Evolutionary conservation across 176 grass and related monocot species (phyloP).

Genomic region (Carex parvula): DNA sequence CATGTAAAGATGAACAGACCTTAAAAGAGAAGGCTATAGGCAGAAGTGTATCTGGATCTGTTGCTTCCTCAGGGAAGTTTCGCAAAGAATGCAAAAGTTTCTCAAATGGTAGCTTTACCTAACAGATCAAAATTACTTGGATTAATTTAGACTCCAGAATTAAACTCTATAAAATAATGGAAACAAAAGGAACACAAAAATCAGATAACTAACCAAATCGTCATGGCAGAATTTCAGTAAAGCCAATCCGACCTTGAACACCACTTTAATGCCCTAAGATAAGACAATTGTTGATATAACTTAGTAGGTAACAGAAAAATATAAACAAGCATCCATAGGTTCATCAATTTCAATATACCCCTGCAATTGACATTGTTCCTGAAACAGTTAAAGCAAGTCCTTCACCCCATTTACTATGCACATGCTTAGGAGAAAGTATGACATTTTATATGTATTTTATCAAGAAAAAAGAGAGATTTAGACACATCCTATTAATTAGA

Average conservation of each 20-base stretch:
- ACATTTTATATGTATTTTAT: background rate
- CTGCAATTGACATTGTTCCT: background rate
- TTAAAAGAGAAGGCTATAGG: slow-evolving; percentile 78
- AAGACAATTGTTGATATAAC: slow-evolving; percentile 8
- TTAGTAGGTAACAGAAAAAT: background rate
- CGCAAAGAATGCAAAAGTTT: slow-evolving; percentile 67
- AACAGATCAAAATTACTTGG: slow-evolving; percentile 16
- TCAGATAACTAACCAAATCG: slow-evolving; percentile 60
- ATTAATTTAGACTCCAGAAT: slow-evolving; percentile 14
- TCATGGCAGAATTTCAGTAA: slow-evolving; percentile 86
- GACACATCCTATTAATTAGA: background rate
- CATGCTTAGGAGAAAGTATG: background rate
- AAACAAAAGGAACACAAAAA: slow-evolving; percentile 18
- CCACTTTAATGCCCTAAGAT: slow-evolving; percentile 75
- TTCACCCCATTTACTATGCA: background rate
- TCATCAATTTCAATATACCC: background rate
- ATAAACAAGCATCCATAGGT: background rate
- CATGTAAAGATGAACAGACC: slow-evolving; percentile 41
- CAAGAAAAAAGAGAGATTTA: background rate
- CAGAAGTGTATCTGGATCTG: slow-evolving; percentile 71
- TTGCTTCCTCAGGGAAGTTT: slow-evolving; percentile 86
- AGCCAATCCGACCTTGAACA: slow-evolving; percentile 88
- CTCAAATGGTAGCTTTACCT: slow-evolving; percentile 96
- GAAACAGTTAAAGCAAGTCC: background rate
- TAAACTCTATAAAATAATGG: background rate